Evolutionary conservation across 495 filamentous ascomycete genomes (phyloP), one percentile per base, ranked within the genome.

Genomic region (Penicillium bialowiezense): DNA sequence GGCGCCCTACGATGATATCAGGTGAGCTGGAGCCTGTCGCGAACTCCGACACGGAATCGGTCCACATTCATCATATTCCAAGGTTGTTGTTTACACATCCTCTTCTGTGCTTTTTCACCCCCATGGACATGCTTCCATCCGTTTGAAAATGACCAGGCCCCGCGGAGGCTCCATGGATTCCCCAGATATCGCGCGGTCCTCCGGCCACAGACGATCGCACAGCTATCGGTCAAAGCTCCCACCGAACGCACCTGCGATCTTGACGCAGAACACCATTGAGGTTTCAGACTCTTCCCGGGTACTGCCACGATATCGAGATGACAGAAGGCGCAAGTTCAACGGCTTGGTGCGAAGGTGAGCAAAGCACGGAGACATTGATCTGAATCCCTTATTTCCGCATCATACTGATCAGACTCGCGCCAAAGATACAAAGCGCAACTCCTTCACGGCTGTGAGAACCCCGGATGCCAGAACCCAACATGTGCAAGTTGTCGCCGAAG

Each of bases 391-490:
- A 7, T 13, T 4, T 13, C 8, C 4, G 20, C 14, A 45, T 19
- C 18, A 33, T 9, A 37, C 49, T 59, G 54, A 62, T 42, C 31
- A 17, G n/a, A 15, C 14, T 28, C 31, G 10, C 28, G 21, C 17
- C 15, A 54, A 33, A 95, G 90, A 52, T 95, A 87, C 60, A 87
- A 91, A 51, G 72, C 77, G 15, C 91, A 96, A 69, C 78, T 96
- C n/a, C 79, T 89, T 29, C 78, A 90, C 48, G 91, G 91, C 45
- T 96, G 91, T 59, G 75, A 80, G 39, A 78, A 81, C 40, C 70
- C 76, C n/a, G 65, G 72, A 35, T 96, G 91, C 67, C 76, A 72
- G 15, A 93, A 84, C 1, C 66, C 88, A 12, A 90, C 89, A 26
- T 96, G 91, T 70, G 88, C 89, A 52, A 90, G 82, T 55, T 88